phyloP scores from a whole-genome alignment of 441 rosid species.

The Flueggea neowawraea region DNA sequence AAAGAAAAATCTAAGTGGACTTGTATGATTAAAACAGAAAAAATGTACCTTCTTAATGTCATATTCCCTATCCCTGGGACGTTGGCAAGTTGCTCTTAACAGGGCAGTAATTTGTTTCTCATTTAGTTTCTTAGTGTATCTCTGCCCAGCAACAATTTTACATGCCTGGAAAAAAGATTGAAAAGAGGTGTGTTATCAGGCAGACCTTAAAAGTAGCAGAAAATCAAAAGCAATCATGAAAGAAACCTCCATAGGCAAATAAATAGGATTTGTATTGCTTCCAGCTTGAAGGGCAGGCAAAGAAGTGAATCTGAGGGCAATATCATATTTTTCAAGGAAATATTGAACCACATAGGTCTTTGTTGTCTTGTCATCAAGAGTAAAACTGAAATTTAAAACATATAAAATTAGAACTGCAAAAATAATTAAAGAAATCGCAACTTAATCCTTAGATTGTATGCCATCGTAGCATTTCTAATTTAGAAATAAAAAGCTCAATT shows the following conservation, averaged over 20 bases:
- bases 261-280: slow-evolving; percentile 48
- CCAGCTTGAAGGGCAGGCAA: slow-evolving; percentile 71
- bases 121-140: slow-evolving; percentile 60
- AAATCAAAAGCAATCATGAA: neutral
- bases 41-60: slow-evolving; percentile 29
- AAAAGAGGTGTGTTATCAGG: neutral
- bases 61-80: slow-evolving; percentile 40
- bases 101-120: slow-evolving; percentile 56
- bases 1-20: neutral
- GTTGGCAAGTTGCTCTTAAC: slow-evolving; percentile 71
- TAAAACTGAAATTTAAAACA: slow-evolving; percentile 38
- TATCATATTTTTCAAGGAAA: slow-evolving; percentile 40
- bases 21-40: neutral
- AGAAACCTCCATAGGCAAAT: slow-evolving; percentile 84
- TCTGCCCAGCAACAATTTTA: slow-evolving; percentile 51
- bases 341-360: slow-evolving; percentile 44
- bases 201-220: neutral
- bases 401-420: neutral
- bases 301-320: slow-evolving; percentile 22
- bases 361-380: slow-evolving; percentile 26
- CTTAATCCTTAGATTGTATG: too few species aligned
- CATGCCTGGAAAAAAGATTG: slow-evolving; percentile 42
- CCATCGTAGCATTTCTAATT: too few species aligned
- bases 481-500: too few species aligned
- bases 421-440: neutral